Conservation (phyloP, 345 rosid genomes). For the Isatis tinctoria region DNA sequence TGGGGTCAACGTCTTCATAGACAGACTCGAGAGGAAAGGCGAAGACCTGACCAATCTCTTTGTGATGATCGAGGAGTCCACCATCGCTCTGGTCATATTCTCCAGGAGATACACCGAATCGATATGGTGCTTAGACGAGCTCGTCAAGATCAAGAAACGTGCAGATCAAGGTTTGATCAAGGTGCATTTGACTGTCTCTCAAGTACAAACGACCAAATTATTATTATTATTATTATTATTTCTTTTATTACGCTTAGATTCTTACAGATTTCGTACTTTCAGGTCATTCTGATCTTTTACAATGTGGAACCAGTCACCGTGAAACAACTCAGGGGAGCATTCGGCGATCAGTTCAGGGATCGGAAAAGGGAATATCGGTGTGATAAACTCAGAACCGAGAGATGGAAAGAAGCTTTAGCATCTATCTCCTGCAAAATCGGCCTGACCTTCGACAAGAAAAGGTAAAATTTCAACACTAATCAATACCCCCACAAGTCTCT, state of each 20-base stretch:
- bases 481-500: too few relatives aligned
- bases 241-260: too few relatives aligned
- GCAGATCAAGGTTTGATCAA: neutral
- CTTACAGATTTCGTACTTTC: neutral
- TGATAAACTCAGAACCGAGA: neutral
- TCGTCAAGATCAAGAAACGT: neutral
- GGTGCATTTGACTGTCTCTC: neutral
- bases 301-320: neutral
- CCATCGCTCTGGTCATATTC: neutral
- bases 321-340: neutral
- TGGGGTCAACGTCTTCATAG: neutral
- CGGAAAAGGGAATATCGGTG: neutral
- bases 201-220: neutral
- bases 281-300: neutral
- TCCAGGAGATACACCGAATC: neutral
- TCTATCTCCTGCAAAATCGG: neutral
- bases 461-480: neutral
- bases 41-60: neutral
- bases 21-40: neutral
- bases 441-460: neutral
- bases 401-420: neutral
- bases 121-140: neutral
- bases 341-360: neutral
- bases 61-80: neutral
- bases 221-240: neutral